Base-by-base conservation (phyloP, 2,329 filamentous ascomycete species). In the Furcasterigmium furcatum region DNA sequence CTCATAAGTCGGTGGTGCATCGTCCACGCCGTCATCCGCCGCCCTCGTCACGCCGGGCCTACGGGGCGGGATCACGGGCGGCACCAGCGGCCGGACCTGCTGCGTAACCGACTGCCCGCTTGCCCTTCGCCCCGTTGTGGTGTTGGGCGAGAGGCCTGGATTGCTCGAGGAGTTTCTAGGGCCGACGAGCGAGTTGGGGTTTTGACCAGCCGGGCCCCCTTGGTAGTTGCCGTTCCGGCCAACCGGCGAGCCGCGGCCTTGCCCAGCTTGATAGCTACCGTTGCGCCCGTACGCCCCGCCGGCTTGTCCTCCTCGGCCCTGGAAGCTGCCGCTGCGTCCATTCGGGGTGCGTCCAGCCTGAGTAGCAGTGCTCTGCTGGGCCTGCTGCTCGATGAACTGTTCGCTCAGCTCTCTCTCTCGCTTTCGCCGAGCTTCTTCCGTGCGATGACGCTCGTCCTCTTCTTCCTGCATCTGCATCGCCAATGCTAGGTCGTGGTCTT, bases 381-480 rank as follows among this genome's bases (percentile, higher is more conserved):
- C 77, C 58, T 85, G 80, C 52, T 82, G 81, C 54, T 86, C 80
- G 46, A 91, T 87, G 53, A 77, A 87, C 50, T 84, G 81, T 57
- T 87, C 83, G 0, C 84, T 87, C 1, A 88, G 71, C 46, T 81
- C 71, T 45, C 81, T 82, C 61, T 91, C 84, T n/a, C 81, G 73
- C 10, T 75, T 72, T 8, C 84, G 76, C 2, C 84, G 78, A 9
- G 79, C 80, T 41, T 82, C 77, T 41, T 81, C 76, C 7, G 60
- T 55, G n/a, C 80, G 78, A 52, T 91, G 82, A 13, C 83, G 79
- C 57, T 90, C 84, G 52, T 96, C 90, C 63, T 97, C 92, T 61
- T 96, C 91, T 58, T 97, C 94, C 62, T 97, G 92, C 1, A 96
- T 77, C 60, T 97, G 94, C 7, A 99, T 74, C 0, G 92, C 91